Evolutionary conservation across 768 basidiomycete genomes (phyloP).

Genomic region (Termitomyces titanicus): DNA sequence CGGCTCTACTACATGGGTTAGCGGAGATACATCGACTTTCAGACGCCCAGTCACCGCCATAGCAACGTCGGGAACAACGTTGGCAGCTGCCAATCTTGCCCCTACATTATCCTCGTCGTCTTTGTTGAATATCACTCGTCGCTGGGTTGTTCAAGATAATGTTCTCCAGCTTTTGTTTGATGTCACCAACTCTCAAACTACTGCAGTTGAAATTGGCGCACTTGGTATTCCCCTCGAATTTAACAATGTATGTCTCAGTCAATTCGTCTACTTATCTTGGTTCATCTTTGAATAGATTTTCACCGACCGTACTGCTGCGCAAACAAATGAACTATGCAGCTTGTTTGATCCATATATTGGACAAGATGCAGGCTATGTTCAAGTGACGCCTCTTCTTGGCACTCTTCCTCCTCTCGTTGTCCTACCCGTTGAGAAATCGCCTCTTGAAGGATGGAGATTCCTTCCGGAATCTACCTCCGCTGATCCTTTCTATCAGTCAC

Average conservation of each 20-base stretch:
- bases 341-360: slow-evolving; percentile 57
- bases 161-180: slow-evolving; percentile 47
- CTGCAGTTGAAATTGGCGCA: slow-evolving; percentile 50
- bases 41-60: slow-evolving; percentile 36
- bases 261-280: background rate
- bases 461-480: slow-evolving; percentile 45
- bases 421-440: slow-evolving; percentile 39
- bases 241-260: slow-evolving; percentile 41
- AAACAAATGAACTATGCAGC: slow-evolving; percentile 50
- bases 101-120: slow-evolving; percentile 44
- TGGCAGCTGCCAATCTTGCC: slow-evolving; percentile 46
- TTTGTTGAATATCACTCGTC: slow-evolving; percentile 46
- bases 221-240: slow-evolving; percentile 52
- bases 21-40: slow-evolving; percentile 40
- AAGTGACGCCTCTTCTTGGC: slow-evolving; percentile 50
- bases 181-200: slow-evolving; percentile 42
- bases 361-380: slow-evolving; percentile 50
- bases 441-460: slow-evolving; percentile 60
- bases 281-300: slow-evolving; percentile 39
- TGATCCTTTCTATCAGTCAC: slow-evolving; percentile 49
- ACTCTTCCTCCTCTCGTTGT: slow-evolving; percentile 51
- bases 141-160: slow-evolving; percentile 42
- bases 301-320: slow-evolving; percentile 46
- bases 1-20: slow-evolving; percentile 43
- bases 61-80: slow-evolving; percentile 36